These are phyloP conservation scores for Kazachstania bromeliacearum DNA, from an alignment of 805 yeast genomes.

Conservation along the genomic window DNA sequence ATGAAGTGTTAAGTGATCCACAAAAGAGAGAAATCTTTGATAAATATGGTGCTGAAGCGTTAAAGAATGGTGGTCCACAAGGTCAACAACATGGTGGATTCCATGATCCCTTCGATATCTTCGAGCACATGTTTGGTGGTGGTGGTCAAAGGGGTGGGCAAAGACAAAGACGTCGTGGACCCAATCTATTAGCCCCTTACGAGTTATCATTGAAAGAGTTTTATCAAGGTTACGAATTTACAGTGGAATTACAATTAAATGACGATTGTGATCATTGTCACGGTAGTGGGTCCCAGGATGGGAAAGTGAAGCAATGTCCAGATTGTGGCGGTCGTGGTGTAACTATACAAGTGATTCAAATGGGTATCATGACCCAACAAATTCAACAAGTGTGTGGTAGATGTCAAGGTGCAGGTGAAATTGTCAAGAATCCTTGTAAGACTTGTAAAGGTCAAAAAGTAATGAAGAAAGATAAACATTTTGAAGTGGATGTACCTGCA, in stretches of 20 bases:
- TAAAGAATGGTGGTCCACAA: constrained; percentile 48
- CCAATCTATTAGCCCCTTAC: constrained; percentile 47
- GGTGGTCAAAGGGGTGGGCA: constrained; percentile 33
- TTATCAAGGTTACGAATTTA: constrained; percentile 57
- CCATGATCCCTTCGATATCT: constrained; percentile 30
- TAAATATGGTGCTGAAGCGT: constrained; percentile 65
- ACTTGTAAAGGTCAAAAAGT: constrained; percentile 67
- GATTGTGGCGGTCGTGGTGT: constrained; percentile 74
- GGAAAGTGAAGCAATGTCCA: constrained; percentile 52
- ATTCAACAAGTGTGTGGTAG: constrained; percentile 69
- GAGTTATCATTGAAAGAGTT: constrained; percentile 54
- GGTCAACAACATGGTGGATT: constrained; percentile 33
- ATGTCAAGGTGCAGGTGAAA: constrained; percentile 72
- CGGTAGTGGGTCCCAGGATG: constrained; percentile 83
- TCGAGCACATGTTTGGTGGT: constrained; percentile 28
- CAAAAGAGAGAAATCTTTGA: constrained; percentile 66
- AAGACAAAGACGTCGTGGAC: constrained; percentile 44
- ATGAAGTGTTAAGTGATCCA: constrained; percentile 67
- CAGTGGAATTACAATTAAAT: constrained; percentile 57
- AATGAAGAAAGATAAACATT: constrained; percentile 43
- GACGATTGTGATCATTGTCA: constrained; percentile 68
- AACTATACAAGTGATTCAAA: constrained; percentile 51
- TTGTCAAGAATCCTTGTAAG: constrained; percentile 54
- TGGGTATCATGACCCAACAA: constrained; percentile 87
- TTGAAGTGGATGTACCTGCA: constrained; percentile 53